Conservation (phyloP, 2,329 filamentous ascomycete genomes). For the Trichoderma gracile region DNA sequence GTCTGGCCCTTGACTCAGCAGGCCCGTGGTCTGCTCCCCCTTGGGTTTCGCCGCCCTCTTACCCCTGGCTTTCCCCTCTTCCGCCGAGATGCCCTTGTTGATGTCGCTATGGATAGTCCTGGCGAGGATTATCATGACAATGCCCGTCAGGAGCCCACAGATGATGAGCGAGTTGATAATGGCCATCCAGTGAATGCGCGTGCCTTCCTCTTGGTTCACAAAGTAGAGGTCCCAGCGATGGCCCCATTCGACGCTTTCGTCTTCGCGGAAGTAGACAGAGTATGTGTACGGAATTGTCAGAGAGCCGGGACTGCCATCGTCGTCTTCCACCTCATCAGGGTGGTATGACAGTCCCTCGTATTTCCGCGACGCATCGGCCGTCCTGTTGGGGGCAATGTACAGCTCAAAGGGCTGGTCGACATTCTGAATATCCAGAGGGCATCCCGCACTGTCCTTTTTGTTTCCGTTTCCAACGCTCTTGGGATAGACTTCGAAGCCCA, state of each 20-base stretch:
- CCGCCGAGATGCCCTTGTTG: constrained; percentile 66
- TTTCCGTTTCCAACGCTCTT: constrained; percentile 71
- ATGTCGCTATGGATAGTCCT: constrained; percentile 78
- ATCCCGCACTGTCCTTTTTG: constrained; percentile 63
- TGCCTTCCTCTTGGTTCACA: constrained; percentile 80
- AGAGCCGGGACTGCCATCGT: constrained; percentile 63
- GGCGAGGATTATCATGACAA: constrained; percentile 78
- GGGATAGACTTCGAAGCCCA: constrained; percentile 87
- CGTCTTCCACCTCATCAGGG: constrained; percentile 46
- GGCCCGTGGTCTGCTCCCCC: constrained; percentile 56
- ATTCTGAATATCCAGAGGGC: constrained; percentile 66
- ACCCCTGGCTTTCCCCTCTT: constrained; percentile 66
- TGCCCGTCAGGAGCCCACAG: constrained; percentile 72
- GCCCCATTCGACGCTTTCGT: constrained; percentile 76
- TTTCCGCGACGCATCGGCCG: constrained; percentile 47
- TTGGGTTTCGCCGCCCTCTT: constrained; percentile 46
- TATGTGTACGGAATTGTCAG: constrained; percentile 82
- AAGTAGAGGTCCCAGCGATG: constrained; percentile 90
- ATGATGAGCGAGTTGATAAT: constrained; percentile 87
- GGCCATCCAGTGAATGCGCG: constrained; percentile 82
- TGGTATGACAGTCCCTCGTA: constrained; percentile 62
- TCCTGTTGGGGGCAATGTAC: constrained; percentile 63
- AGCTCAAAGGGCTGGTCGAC: constrained; percentile 68
- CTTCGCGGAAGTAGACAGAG: constrained; percentile 86
- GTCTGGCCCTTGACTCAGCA: constrained; percentile 62